A percentile compares a stretch with the other conserved stretches of the same genome.
phyloP scores from a whole-genome alignment of 495 filamentous ascomycete genomes.

The Podospora pseudopauciseta region DNA sequence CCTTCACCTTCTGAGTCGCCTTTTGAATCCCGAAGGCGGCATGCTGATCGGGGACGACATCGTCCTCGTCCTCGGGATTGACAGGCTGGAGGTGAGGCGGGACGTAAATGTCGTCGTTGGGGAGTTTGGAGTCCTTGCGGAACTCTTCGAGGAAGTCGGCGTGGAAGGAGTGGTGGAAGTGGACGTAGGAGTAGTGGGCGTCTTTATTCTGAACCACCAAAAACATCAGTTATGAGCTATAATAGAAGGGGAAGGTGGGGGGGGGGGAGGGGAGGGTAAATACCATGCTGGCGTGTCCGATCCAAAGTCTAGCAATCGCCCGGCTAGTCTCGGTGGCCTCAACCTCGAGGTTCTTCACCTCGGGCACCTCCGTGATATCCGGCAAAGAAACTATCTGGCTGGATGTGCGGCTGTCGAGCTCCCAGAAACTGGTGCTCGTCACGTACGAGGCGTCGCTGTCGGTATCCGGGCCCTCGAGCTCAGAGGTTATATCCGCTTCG shows the following conservation, averaged over 20 bases:
- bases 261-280: not conserved
- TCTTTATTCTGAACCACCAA: constrained; percentile 69
- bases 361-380: too few species aligned
- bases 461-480: not conserved
- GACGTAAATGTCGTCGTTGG: constrained; percentile 81
- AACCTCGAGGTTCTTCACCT: not conserved
- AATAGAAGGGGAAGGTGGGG: too few species aligned
- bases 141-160: constrained; percentile 95
- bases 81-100: constrained; percentile 84
- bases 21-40: constrained; percentile 92
- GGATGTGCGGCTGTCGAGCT: not conserved
- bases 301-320: not conserved
- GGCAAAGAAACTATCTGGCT: not conserved
- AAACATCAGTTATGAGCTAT: not conserved
- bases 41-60: constrained; percentile 95
- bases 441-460: not conserved
- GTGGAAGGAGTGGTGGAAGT: constrained; percentile 73
- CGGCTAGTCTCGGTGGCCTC: not conserved
- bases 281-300: not conserved
- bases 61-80: constrained; percentile 97
- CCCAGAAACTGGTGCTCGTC: not conserved
- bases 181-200: constrained; percentile 78
- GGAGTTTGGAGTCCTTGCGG: constrained; percentile 58
- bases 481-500: not conserved
- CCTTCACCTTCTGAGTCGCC: constrained; percentile 68